Evolutionary conservation across 768 basidiomycete genomes (phyloP).

Genomic region (Lactarius hengduanensis): DNA sequence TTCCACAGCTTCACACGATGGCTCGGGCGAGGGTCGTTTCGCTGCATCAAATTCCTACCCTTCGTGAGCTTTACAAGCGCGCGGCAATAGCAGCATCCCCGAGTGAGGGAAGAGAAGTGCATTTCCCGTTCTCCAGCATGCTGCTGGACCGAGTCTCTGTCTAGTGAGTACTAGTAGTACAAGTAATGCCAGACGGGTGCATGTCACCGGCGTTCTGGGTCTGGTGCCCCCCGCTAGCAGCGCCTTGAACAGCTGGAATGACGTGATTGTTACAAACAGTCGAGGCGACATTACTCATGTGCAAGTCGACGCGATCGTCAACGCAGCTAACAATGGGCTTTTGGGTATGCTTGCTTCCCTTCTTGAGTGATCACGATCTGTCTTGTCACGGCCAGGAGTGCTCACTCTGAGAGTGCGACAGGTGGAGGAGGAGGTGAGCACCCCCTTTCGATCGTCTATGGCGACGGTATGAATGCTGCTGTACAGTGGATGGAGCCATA

Average conservation of each 20-base stretch:
- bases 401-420: conserved; percentile 31
- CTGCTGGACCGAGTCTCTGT: conserved; percentile 63
- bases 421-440: conserved; percentile 75
- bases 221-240: background rate
- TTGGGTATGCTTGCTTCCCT: conserved; percentile 46
- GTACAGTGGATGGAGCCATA: conserved; percentile 77
- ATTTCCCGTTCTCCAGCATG: conserved; percentile 39
- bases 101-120: conserved; percentile 35
- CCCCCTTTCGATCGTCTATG: background rate
- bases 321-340: conserved; percentile 74
- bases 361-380: conserved; percentile 5
- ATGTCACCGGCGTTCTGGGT: background rate
- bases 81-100: conserved; percentile 38
- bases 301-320: conserved; percentile 72
- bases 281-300: conserved; percentile 78
- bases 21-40: conserved; percentile 26
- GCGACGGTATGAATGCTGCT: background rate
- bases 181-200: background rate
- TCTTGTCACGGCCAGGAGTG: background rate
- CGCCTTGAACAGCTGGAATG: background rate
- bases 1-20: background rate
- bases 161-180: conserved; percentile 48
- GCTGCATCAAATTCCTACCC: conserved; percentile 53
- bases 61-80: conserved; percentile 52
- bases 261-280: conserved; percentile 38